These are phyloP conservation scores for Linnemannia zychae DNA, from an alignment of 192 early-diverging fungal species.

Conservation along the genomic window DNA sequence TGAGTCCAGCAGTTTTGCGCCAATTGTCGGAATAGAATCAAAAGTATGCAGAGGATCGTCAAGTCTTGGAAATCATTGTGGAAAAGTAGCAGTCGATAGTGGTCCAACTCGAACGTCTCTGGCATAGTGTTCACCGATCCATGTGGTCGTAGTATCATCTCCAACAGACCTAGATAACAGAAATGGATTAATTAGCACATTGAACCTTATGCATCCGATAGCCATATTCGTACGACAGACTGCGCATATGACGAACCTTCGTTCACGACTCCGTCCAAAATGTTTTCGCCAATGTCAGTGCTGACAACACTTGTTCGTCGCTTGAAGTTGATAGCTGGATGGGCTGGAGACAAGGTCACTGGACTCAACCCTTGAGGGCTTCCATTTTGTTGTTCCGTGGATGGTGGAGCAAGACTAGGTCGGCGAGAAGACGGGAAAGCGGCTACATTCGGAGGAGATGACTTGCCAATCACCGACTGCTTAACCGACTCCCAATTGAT, in stretches of 20 bases:
- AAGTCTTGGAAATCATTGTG: slow-evolving; percentile 62
- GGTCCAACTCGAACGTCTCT: slow-evolving; percentile 58
- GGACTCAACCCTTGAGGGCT: not conserved
- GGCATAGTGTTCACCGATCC: slow-evolving; percentile 41
- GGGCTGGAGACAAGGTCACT: not conserved
- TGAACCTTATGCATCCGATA: not conserved
- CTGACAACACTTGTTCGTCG: slow-evolving; percentile 38
- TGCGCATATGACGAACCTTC: slow-evolving; percentile 30
- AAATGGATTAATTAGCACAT: not conserved
- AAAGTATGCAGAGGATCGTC: slow-evolving; percentile 50
- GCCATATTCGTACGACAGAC: not conserved
- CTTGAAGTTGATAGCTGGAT: slow-evolving; percentile 11
- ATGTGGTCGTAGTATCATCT: slow-evolving; percentile 45
- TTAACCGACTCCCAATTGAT: slow-evolving; percentile 48
- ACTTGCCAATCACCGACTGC: slow-evolving; percentile 34
- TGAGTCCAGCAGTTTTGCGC: slow-evolving; percentile 51
- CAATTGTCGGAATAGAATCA: slow-evolving; percentile 58
- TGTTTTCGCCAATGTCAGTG: slow-evolving; percentile 52
- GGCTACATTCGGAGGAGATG: not conserved
- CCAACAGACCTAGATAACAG: slow-evolving; percentile 38
- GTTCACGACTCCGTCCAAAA: slow-evolving; percentile 51
- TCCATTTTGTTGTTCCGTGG: not conserved
- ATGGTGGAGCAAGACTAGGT: not conserved
- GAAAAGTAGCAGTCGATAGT: slow-evolving; percentile 56
- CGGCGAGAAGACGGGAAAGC: slow-evolving; percentile 12